Evolutionary conservation across 805 yeast genomes (phyloP).

Genomic region (Metschnikowia chrysomelidarum): DNA sequence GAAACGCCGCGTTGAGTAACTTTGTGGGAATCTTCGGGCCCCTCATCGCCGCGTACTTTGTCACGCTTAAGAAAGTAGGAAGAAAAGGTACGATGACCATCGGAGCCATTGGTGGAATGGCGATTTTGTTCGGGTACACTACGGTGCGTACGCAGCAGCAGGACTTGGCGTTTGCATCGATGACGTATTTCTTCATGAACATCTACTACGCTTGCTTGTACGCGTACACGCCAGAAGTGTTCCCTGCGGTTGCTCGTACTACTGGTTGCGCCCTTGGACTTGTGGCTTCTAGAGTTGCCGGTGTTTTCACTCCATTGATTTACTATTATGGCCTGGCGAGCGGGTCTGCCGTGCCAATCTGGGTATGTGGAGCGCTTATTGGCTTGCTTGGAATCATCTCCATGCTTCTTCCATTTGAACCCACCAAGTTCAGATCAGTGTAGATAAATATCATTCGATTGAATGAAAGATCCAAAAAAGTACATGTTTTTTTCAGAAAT

Average conservation of each 20-base stretch:
- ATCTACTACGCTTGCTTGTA: slow-evolving; percentile 31
- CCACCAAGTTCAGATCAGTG: slow-evolving; percentile 1
- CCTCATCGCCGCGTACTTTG: slow-evolving; percentile 8
- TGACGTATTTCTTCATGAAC: slow-evolving; percentile 21
- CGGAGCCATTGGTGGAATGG: slow-evolving; percentile 23
- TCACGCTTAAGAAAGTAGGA: slow-evolving; percentile 36
- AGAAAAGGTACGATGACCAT: slow-evolving; percentile 54
- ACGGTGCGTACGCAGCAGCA: slow-evolving; percentile 18
- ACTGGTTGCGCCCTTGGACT: slow-evolving; percentile 37
- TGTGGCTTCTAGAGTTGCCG: slow-evolving; percentile 30
- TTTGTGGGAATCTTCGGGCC: slow-evolving; percentile 13
- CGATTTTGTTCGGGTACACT: slow-evolving; percentile 23
- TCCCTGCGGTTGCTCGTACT: slow-evolving; percentile 36
- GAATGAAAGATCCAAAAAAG: background rate
- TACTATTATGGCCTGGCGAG: slow-evolving; percentile 25
- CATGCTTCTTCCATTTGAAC: slow-evolving; percentile 1
- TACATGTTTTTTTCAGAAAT: no score
- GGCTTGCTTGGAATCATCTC: background rate
- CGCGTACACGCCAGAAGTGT: slow-evolving; percentile 36
- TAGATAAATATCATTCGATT: no score
- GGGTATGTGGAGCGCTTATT: background rate
- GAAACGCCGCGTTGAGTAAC: slow-evolving; percentile 10
- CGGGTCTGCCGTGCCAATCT: slow-evolving; percentile 24
- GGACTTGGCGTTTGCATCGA: slow-evolving; percentile 21
- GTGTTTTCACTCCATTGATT: slow-evolving; percentile 32